A percentile compares a stretch with the other conserved stretches of the same genome.
Evolutionary conservation across 2,329 filamentous ascomycete species (phyloP).

Genomic region (Botryotinia narcissicola): DNA sequence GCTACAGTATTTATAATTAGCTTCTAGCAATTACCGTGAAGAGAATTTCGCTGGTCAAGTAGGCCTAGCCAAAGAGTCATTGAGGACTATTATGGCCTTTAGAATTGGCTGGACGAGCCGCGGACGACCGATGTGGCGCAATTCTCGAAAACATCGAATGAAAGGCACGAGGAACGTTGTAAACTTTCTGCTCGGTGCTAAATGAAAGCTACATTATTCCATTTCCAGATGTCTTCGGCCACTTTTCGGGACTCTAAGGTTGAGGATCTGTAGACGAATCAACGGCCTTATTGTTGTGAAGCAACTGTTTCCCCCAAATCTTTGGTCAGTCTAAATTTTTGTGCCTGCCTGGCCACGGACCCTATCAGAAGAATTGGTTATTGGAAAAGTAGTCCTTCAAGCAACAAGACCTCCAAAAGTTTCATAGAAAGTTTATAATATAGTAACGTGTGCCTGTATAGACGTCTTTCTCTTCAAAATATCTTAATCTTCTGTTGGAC

Average conservation of each 20-base stretch:
- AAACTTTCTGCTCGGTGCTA: too few species aligned
- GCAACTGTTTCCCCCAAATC: accelerated
- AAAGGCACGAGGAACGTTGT: not conserved
- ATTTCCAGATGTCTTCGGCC: not conserved
- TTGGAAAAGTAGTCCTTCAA: not conserved
- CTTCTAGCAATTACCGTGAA: not conserved
- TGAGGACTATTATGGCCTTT: not conserved
- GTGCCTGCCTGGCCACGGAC: not conserved
- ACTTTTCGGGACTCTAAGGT: not conserved
- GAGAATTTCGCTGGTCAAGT: not conserved
- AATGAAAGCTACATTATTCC: not conserved
- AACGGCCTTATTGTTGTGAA: not conserved
- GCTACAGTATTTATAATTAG: not conserved
- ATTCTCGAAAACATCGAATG: too few species aligned
- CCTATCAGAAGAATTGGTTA: not conserved
- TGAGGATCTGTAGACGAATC: not conserved
- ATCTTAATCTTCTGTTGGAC: too few species aligned
- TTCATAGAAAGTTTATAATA: too few species aligned
- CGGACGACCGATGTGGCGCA: not conserved
- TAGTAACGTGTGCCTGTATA: not conserved
- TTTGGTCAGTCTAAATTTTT: not conserved
- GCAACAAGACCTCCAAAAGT: not conserved
- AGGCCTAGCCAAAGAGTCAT: not conserved
- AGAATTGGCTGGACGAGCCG: accelerated
- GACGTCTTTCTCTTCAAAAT: not conserved